Percentiles rank a stretch among this genome's conserved stretches.
phyloP scores from a whole-genome alignment of 257 asterid genomes.

The Dorcoceras hygrometricum region DNA sequence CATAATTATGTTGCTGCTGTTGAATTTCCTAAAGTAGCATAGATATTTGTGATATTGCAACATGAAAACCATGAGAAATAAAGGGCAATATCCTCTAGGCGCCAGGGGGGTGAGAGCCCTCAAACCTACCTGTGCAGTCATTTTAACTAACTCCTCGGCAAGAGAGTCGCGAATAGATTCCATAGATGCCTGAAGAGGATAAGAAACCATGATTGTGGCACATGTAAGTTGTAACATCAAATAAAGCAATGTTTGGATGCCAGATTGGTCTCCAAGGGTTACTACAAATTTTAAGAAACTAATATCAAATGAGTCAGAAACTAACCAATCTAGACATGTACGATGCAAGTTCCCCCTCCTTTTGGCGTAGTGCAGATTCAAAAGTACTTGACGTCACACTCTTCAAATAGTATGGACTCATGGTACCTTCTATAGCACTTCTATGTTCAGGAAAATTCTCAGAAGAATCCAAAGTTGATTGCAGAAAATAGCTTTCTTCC shows the following conservation, averaged over 20 bases:
- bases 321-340: conserved; percentile 87
- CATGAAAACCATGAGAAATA: neutral
- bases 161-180: conserved; percentile 98
- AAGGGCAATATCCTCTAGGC: neutral
- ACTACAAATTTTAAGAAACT: neutral
- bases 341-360: conserved; percentile 99
- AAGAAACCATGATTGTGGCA: conserved; percentile 18
- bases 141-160: conserved; percentile 94
- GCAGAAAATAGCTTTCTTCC: conserved; percentile 96
- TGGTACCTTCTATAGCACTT: conserved; percentile 54
- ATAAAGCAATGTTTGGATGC: neutral
- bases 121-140: conserved; percentile 79
- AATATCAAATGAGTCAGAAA: conserved; percentile 18
- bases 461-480: conserved; percentile 83
- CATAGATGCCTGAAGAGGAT: conserved; percentile 71
- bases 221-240: neutral
- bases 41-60: neutral
- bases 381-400: conserved; percentile 79
- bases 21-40: conserved; percentile 3
- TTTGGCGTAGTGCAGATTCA: conserved; percentile 93
- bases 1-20: neutral
- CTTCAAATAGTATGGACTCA: conserved; percentile 78
- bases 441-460: conserved; percentile 65
- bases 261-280: neutral
- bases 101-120: neutral